Percentiles rank a stretch among this genome's conserved stretches.
Evolutionary conservation across 208 protist species (phyloP).

Genomic region (Acanthamoeba sp.): DNA sequence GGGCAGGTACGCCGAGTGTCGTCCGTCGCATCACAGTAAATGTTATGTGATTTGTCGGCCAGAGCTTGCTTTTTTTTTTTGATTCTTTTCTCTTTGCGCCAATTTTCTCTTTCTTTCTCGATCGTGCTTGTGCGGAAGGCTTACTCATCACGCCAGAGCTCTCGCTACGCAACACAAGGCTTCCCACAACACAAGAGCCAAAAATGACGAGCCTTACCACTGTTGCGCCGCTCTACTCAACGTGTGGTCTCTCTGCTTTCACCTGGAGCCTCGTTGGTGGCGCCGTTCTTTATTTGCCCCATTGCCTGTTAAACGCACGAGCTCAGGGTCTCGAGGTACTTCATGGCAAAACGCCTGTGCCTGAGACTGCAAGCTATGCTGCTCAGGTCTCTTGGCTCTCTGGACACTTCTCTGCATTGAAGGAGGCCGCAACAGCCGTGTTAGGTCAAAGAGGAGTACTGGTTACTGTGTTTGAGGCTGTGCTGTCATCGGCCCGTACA

Average conservation of each 20-base stretch:
- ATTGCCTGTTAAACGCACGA: neutral
- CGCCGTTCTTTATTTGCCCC: neutral
- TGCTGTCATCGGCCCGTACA: neutral
- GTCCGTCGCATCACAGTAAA: neutral
- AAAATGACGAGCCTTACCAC: neutral
- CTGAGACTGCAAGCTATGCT: neutral
- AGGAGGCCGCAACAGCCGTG: neutral
- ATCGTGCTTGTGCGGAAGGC: neutral
- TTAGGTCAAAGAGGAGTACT: neutral
- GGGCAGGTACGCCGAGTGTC: neutral
- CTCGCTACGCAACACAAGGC: too few species aligned
- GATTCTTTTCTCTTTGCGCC: too few species aligned
- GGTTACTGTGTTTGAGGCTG: neutral
- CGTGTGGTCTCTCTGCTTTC: constrained; percentile 8
- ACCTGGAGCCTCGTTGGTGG: neutral
- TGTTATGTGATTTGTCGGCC: neutral
- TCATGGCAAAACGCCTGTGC: neutral
- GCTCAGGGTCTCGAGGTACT: neutral
- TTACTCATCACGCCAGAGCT: neutral
- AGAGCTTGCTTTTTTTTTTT: too few species aligned
- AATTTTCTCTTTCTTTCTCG: neutral
- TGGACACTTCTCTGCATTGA: neutral
- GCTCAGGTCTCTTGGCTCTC: neutral
- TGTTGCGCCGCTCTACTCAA: neutral
- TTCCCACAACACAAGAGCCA: neutral